These are phyloP conservation scores for Plasmodium yoelii DNA, from an alignment of 169 alveolate species.

Conservation along the genomic window DNA sequence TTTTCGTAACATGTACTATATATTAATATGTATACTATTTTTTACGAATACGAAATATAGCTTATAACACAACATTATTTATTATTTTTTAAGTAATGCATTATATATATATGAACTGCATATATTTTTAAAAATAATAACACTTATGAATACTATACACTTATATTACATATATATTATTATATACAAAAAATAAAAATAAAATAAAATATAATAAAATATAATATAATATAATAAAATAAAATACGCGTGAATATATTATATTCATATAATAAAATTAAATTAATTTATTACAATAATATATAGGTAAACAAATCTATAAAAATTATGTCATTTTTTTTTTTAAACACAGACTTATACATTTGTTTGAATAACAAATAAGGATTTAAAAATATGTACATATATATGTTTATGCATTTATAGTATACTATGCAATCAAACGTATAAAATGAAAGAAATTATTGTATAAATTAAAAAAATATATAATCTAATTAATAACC, in stretches of 20 bases:
- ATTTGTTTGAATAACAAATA: conserved; percentile 12
- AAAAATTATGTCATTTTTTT: background rate
- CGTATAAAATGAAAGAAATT: background rate
- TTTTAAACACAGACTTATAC: background rate
- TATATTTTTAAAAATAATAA: conserved; percentile 2
- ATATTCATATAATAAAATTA: background rate
- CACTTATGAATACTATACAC: background rate
- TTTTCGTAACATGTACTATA: no score
- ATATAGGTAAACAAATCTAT: background rate
- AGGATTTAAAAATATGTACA: background rate
- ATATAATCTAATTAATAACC: no score
- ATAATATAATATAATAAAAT: no score
- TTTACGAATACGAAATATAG: no score
- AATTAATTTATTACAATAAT: background rate
- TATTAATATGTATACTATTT: no score
- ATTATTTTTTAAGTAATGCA: background rate
- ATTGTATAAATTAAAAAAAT: no score
- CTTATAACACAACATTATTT: background rate
- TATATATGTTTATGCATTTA: background rate
- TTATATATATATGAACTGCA: background rate
- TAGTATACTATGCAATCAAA: background rate
- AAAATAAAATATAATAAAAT: no score
- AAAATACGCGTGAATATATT: no score
- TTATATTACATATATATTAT: conserved; percentile 7
- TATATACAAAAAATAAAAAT: conserved; percentile 3